Evolutionary conservation across 495 filamentous ascomycete genomes (phyloP).

Genomic region (Aspergillus biplanus): DNA sequence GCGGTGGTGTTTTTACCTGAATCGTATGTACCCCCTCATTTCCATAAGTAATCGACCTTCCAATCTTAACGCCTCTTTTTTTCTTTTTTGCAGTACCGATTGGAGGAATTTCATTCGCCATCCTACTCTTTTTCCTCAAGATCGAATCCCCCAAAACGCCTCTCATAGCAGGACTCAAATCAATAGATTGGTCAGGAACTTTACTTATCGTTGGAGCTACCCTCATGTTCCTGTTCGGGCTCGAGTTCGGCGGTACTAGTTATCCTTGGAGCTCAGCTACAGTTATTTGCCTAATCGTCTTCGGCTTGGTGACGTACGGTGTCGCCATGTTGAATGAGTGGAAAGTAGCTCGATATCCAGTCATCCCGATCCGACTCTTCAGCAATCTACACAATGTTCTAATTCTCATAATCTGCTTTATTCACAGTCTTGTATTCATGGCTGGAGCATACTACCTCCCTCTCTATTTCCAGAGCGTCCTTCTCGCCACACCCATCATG

Average conservation of each 20-base stretch:
- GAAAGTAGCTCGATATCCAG: conserved; percentile 73
- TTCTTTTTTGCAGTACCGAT: conserved; percentile 58
- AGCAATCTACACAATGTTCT: conserved; percentile 60
- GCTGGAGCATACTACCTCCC: conserved; percentile 75
- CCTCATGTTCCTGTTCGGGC: conserved; percentile 79
- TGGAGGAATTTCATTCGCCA: conserved; percentile 66
- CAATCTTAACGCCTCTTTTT: conserved; percentile 1
- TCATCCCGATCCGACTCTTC: conserved; percentile 77
- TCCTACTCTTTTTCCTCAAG: conserved; percentile 72
- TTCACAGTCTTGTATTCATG: conserved; percentile 77
- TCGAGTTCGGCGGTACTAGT: conserved; percentile 77
- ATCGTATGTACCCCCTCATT: conserved; percentile 48
- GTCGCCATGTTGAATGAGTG: conserved; percentile 71
- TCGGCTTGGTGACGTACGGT: conserved; percentile 64
- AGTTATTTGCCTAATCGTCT: conserved; percentile 78
- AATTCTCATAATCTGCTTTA: conserved; percentile 58
- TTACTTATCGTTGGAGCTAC: conserved; percentile 74
- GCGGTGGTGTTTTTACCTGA: conserved; percentile 69
- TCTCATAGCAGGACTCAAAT: conserved; percentile 67
- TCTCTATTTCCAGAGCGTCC: conserved; percentile 77
- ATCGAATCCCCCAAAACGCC: conserved; percentile 77
- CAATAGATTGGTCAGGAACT: conserved; percentile 77
- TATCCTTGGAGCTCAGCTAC: conserved; percentile 75
- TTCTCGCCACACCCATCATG: conserved; percentile 70
- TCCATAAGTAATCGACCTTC: conserved; percentile 20